These are phyloP conservation scores for Pseudopithomyces maydicus DNA, from an alignment of 2,329 filamentous ascomycete genomes.

Conservation along the genomic window DNA sequence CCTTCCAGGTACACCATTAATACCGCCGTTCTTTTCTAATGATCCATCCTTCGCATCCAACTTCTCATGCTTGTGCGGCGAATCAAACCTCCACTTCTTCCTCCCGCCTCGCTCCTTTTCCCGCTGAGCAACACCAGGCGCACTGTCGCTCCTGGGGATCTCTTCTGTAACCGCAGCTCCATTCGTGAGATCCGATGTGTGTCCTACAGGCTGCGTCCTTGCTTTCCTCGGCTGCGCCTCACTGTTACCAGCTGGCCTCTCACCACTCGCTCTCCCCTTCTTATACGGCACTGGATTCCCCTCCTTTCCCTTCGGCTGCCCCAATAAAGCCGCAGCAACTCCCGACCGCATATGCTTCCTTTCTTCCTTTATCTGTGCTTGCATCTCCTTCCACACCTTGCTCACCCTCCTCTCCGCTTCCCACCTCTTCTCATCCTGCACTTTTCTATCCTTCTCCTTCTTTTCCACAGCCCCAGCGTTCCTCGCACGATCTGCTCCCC, in stretches of 20 bases:
- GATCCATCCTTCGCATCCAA: constrained; percentile 2
- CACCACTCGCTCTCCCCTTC: constrained; percentile 2
- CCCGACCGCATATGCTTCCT: constrained; percentile 32
- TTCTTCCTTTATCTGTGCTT: constrained; percentile 28
- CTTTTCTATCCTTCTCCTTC: constrained; percentile 2
- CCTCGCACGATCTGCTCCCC: constrained; percentile 16
- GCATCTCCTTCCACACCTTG: constrained; percentile 29
- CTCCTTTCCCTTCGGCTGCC: constrained; percentile 29
- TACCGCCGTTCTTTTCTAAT: background rate
- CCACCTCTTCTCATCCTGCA: constrained; percentile 21
- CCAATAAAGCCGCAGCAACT: constrained; percentile 30
- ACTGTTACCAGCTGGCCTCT: background rate
- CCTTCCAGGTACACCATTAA: background rate
- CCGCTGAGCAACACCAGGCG: constrained; percentile 1
- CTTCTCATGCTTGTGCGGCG: constrained; percentile 3
- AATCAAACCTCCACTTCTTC: constrained; percentile 1
- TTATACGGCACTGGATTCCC: constrained; percentile 36
- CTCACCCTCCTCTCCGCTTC: constrained; percentile 39
- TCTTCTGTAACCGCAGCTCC: background rate
- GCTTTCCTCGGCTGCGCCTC: background rate
- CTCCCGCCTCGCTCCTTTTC: constrained; percentile 4
- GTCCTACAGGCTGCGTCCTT: constrained; percentile 4
- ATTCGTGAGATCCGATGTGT: background rate
- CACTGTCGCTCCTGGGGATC: background rate
- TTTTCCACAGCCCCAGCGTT: background rate